phyloP scores from a whole-genome alignment of 495 filamentous ascomycete species.

The Penicillium nucicola region DNA sequence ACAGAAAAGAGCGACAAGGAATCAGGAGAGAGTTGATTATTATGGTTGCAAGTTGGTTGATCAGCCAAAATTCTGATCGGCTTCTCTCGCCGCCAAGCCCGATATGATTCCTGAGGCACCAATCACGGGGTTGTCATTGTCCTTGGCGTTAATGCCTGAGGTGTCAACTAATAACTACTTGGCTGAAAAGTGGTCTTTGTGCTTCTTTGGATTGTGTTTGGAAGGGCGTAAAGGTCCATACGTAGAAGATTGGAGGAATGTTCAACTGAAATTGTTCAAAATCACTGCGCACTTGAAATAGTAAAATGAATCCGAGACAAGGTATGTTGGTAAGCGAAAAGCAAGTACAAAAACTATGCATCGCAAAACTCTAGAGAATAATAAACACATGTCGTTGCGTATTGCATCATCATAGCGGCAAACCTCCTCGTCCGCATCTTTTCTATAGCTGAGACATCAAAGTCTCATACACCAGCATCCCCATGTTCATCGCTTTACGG shows the following conservation, averaged over 20 bases:
- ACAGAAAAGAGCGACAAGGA: conserved; percentile 20
- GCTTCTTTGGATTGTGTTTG: too few relatives aligned
- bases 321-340: conserved; percentile 10
- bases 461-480: conserved; percentile 5
- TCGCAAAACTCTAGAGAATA: conserved; percentile 20
- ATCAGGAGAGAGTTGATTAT: conserved; percentile 13
- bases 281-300: background rate
- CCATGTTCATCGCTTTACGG: conserved; percentile 4
- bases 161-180: background rate
- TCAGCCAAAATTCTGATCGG: conserved; percentile 38
- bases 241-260: too few relatives aligned
- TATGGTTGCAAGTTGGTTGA: conserved; percentile 7
- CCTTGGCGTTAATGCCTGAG: background rate
- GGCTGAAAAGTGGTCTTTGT: background rate
- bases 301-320: conserved; percentile 4
- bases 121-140: conserved; percentile 11
- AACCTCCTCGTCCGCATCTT: conserved; percentile 19
- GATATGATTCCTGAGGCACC: conserved; percentile 29
- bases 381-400: conserved; percentile 20
- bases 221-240: too few relatives aligned
- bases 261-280: background rate
- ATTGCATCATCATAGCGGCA: conserved; percentile 28
- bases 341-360: conserved; percentile 19
- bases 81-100: conserved; percentile 31
- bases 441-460: conserved; percentile 20